Percentiles rank a stretch among this genome's conserved stretches.
These are phyloP conservation scores for Plasmodium ovale DNA, from an alignment of 169 alveolate species.

Conservation along the genomic window DNA sequence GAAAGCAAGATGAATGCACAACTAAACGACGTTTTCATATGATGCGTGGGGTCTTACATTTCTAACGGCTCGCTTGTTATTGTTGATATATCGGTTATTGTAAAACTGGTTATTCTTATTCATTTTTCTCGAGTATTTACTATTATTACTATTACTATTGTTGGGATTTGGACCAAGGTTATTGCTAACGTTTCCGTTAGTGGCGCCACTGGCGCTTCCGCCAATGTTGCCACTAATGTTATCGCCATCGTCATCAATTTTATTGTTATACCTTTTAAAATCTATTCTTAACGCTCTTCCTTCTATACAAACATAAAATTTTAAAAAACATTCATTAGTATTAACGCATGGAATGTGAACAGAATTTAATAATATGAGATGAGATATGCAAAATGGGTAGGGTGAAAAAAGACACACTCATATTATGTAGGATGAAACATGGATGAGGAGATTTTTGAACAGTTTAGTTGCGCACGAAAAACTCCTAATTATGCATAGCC, in stretches of 20 bases:
- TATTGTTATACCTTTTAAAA: conserved; percentile 46
- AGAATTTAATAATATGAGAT: background rate
- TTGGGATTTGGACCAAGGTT: conserved; percentile 12
- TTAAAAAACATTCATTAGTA: background rate
- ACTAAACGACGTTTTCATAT: background rate
- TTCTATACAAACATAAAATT: conserved; percentile 26
- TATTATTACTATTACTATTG: conserved; percentile 10
- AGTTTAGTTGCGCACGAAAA: too few species aligned
- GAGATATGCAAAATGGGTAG: background rate
- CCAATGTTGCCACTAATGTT: conserved; percentile 25
- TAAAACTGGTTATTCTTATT: conserved; percentile 46
- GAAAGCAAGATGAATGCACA: background rate
- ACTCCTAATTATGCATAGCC: too few species aligned
- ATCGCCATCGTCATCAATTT: conserved; percentile 33
- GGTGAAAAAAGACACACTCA: background rate
- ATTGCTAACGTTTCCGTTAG: conserved; percentile 25
- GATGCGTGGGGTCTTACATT: conserved; percentile 19
- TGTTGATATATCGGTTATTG: conserved; percentile 73
- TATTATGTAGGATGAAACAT: background rate
- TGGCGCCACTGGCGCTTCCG: conserved; percentile 30
- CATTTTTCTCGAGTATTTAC: conserved; percentile 21
- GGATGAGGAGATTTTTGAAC: background rate
- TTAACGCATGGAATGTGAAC: background rate
- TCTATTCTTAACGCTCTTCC: conserved; percentile 75
- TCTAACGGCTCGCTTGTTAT: conserved; percentile 40